Percentiles rank a stretch among this genome's conserved stretches.
Conservation (phyloP, 192 early-diverging fungal genomes). For the Backusella macrospora region DNA sequence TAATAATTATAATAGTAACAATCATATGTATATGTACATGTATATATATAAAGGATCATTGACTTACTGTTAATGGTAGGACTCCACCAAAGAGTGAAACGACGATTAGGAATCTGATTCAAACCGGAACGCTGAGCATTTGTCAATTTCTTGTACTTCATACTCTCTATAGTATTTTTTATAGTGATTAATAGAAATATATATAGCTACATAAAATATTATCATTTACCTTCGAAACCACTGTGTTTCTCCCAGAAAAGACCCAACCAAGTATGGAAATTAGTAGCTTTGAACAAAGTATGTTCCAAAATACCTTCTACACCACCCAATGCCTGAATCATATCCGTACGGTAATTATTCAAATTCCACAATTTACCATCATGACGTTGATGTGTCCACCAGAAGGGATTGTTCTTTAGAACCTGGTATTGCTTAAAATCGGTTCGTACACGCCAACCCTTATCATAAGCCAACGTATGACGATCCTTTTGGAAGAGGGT, state of each 20-base stretch:
- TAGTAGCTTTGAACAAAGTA: conserved; percentile 97
- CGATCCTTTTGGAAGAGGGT: conserved; percentile 98
- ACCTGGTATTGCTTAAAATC: conserved; percentile 99
- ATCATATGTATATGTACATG: too few relatives aligned
- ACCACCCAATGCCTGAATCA: conserved; percentile 99
- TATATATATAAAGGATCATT: too few relatives aligned
- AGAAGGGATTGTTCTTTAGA: conserved; percentile 94
- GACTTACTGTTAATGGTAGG: conserved; percentile 89
- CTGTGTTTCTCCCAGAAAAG: conserved; percentile 91
- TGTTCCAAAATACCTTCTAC: conserved; percentile 99
- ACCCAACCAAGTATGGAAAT: conserved; percentile 98
- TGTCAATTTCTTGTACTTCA: conserved; percentile 97
- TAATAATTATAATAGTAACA: too few relatives aligned
- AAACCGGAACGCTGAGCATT: conserved; percentile 98
- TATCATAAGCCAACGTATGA: conserved; percentile 99
- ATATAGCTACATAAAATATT: too few relatives aligned
- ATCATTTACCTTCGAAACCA: conserved; percentile 58
- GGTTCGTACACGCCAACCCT: conserved; percentile 96
- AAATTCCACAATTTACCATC: conserved; percentile 65
- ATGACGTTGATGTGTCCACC: conserved; percentile 80
- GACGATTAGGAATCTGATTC: conserved; percentile 99
- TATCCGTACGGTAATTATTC: conserved; percentile 97
- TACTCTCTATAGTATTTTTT: conserved; percentile 50
- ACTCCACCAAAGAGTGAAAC: conserved; percentile 99
- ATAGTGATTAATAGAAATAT: too few relatives aligned